phyloP scores from a whole-genome alignment of 2,329 filamentous ascomycete genomes.

The Chaetomiaceae sp. region DNA sequence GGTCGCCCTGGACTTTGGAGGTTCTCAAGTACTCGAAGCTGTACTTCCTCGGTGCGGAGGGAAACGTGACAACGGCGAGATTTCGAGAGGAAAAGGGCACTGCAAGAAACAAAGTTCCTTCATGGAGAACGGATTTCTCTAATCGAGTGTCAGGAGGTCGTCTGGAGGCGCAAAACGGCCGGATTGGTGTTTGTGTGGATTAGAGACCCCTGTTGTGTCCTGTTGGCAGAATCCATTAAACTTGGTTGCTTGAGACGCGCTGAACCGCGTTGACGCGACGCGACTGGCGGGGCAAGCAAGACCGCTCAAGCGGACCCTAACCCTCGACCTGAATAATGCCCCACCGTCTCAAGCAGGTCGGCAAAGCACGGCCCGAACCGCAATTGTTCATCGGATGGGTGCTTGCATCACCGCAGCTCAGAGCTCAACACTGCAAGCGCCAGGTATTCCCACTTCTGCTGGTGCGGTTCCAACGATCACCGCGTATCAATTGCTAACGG shows the following conservation, averaged over 20 bases:
- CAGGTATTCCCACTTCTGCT: not conserved
- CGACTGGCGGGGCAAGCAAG: slow-evolving; percentile 18
- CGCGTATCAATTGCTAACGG: not conserved
- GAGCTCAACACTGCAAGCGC: not conserved
- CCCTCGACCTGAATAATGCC: not conserved
- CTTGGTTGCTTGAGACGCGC: slow-evolving; percentile 19
- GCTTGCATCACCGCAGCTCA: not conserved
- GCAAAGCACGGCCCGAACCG: slow-evolving; percentile 14
- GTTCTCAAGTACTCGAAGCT: not conserved
- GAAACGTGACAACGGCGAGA: not conserved
- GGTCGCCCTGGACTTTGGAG: not conserved
- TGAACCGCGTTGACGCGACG: slow-evolving; percentile 22
- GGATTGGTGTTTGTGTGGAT: not conserved
- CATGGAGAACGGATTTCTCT: not conserved
- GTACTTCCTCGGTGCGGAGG: not conserved
- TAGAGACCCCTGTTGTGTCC: not conserved
- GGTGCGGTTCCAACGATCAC: no score
- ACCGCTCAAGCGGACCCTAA: slow-evolving; percentile 19
- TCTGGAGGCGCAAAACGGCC: not conserved
- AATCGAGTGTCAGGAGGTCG: not conserved
- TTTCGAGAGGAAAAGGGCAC: not conserved
- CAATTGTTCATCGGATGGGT: slow-evolving; percentile 1
- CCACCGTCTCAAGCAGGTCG: not conserved
- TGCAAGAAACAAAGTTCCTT: not conserved
- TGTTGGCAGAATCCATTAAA: slow-evolving; percentile 25